Evolutionary conservation across 176 grass and related monocot species (phyloP).

Genomic region (Oryza glaberrima): DNA sequence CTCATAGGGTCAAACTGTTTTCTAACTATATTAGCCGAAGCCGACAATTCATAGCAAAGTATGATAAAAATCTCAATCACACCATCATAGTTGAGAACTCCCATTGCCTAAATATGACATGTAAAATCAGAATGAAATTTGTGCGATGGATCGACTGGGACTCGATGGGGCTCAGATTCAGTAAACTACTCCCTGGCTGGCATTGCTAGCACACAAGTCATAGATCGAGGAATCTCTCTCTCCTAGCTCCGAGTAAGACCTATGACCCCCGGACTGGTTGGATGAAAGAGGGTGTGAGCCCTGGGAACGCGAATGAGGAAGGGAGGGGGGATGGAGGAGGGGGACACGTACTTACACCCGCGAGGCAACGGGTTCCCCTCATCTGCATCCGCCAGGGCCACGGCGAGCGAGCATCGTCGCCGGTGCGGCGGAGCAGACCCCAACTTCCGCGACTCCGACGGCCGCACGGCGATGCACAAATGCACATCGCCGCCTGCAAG

Average conservation of each 20-base stretch:
- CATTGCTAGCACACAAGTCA: not conserved
- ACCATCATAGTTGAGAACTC: not conserved
- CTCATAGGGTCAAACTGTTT: too few relatives aligned
- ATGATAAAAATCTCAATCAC: not conserved
- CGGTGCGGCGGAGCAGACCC: not conserved
- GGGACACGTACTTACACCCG: slow-evolving; percentile 16
- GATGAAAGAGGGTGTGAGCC: not conserved
- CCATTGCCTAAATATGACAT: not conserved
- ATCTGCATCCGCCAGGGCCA: not conserved
- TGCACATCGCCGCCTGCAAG: too few relatives aligned
- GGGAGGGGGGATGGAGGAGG: not conserved
- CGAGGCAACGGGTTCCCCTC: slow-evolving; percentile 14
- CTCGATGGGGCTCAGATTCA: not conserved
- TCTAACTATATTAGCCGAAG: too few relatives aligned
- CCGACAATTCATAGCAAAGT: too few relatives aligned
- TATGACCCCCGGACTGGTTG: not conserved
- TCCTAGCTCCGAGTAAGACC: not conserved
- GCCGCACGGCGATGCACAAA: too few relatives aligned
- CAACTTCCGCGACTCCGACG: too few relatives aligned
- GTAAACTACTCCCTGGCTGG: not conserved
- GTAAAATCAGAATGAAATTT: not conserved
- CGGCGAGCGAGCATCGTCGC: not conserved
- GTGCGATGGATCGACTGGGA: not conserved
- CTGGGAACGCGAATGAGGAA: not conserved
- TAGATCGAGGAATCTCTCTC: not conserved